These are phyloP conservation scores for Triangularia verruculosa DNA, from an alignment of 2,329 filamentous ascomycete genomes.

Conservation along the genomic window DNA sequence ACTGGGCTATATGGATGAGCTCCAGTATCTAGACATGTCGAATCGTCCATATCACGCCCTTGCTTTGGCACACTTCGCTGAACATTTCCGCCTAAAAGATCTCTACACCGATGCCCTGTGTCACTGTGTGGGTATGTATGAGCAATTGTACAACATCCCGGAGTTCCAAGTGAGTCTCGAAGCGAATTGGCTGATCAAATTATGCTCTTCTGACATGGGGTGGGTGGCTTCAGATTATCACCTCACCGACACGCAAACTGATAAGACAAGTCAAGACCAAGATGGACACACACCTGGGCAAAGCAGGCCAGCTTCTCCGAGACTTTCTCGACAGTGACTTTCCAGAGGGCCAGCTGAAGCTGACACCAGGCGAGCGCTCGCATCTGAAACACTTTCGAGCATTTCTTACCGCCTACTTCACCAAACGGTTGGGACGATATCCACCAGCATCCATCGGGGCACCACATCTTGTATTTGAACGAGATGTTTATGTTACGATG, in stretches of 20 bases:
- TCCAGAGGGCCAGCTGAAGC: constrained; percentile 62
- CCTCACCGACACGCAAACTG: constrained; percentile 57
- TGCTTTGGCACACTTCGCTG: constrained; percentile 65
- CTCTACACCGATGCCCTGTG: constrained; percentile 71
- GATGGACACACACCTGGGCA: constrained; percentile 60
- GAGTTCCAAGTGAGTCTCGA: constrained; percentile 57
- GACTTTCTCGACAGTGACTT: constrained; percentile 71
- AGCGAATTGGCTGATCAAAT: not conserved
- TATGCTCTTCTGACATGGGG: constrained; percentile 23
- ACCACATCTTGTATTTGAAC: constrained; percentile 50
- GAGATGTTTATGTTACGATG: constrained; percentile 59
- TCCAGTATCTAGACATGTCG: constrained; percentile 67
- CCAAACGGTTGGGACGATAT: constrained; percentile 66
- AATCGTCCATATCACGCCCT: constrained; percentile 66
- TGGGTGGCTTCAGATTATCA: constrained; percentile 42
- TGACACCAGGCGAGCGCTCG: constrained; percentile 56
- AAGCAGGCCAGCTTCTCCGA: constrained; percentile 57
- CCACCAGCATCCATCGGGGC: constrained; percentile 53
- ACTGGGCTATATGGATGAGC: constrained; percentile 62
- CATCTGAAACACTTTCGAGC: constrained; percentile 72
- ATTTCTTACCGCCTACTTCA: constrained; percentile 65
- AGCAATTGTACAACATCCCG: constrained; percentile 51
- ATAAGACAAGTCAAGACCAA: constrained; percentile 61
- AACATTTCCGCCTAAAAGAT: constrained; percentile 60
- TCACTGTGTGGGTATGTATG: constrained; percentile 76